Base-by-base conservation (phyloP, 805 yeast genomes). In the Tetrapisispora iriomotensis region DNA sequence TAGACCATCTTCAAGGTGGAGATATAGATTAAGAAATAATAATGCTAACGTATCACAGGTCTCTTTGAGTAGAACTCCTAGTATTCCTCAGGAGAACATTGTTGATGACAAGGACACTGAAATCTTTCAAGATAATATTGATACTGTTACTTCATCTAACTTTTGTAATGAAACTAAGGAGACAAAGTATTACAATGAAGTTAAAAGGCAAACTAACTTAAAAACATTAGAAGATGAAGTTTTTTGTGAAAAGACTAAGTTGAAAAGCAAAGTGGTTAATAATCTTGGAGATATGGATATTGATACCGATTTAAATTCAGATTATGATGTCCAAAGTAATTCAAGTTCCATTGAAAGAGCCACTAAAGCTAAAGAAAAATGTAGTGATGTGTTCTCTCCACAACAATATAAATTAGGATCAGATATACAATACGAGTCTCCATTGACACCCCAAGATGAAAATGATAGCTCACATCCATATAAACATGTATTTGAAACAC, bases 401-500 rank as follows among this genome's bases (percentile, higher is more conserved):
- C 20, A 18, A 10, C 28, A 33, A 17, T 33, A 33, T 12, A 29
- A 29, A 4, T 7, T 24, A 4, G 33, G 14, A n/a, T 14, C 25
- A 1, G 36, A 25, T 6, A 30, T 26, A 25, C 37, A 44, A 4
- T 41, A 42, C 21, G 50, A 46, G 18, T 48, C 53, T 10, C 54
- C 54, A 3, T 18, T 45, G 32, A 51, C 54, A 1, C 51, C 41
- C 2, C 50, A 44, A 10, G 47, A 41, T 14, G 43, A 34, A 1
- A 13, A 25, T 8, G 24, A 42, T 23, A 24, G n/a, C n/a, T 42
- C 40, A 23, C 47, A 43, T 35, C 51, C 53, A 6, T 54, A 54
- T 33, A 51, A 49, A 13, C 46, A 40, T 37, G 56, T 53, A 13
- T 54, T 50, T 40, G 54, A 53, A 12, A 43, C 46, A 3, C 53